Conservation (phyloP, 805 yeast species). For the Clavispora vitiphila region DNA sequence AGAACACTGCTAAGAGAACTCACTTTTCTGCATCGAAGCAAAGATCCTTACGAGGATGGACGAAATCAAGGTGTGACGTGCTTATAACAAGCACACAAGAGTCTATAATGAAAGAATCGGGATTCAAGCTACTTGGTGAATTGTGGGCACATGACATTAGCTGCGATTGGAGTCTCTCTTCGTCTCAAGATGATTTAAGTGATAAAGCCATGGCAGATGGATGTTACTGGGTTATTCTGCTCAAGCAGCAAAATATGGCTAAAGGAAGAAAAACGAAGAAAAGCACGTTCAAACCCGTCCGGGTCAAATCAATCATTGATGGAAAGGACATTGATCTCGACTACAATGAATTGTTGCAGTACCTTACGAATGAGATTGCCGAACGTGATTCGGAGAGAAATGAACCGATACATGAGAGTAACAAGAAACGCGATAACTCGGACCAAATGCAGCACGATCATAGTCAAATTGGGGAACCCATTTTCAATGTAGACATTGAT, state of each 20-base stretch:
- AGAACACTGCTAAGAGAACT: conserved; percentile 40
- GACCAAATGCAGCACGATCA: conserved; percentile 2
- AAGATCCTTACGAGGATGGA: conserved; percentile 18
- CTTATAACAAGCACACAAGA: conserved; percentile 66
- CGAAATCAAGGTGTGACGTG: conserved; percentile 69
- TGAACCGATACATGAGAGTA: neutral
- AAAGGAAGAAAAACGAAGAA: conserved; percentile 18
- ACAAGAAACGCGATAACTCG: neutral
- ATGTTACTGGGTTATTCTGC: conserved; percentile 69
- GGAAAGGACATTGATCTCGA: conserved; percentile 70
- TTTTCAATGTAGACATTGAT: conserved; percentile 29
- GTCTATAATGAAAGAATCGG: conserved; percentile 50
- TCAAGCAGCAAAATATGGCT: conserved; percentile 58
- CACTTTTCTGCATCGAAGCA: conserved; percentile 27
- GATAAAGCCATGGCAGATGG: conserved; percentile 64
- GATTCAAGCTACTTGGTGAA: conserved; percentile 55
- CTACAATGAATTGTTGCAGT: conserved; percentile 53
- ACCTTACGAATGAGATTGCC: conserved; percentile 22
- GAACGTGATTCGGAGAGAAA: conserved; percentile 18
- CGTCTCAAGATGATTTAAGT: conserved; percentile 55
- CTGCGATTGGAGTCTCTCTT: conserved; percentile 52
- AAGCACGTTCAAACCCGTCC: conserved; percentile 65
- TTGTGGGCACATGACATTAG: conserved; percentile 78
- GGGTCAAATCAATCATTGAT: conserved; percentile 58
- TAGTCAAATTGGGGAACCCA: conserved; percentile 20